Evolutionary conservation across 371 early-diverging fungal genomes (phyloP).

Genomic region (Mucor irregularis): DNA sequence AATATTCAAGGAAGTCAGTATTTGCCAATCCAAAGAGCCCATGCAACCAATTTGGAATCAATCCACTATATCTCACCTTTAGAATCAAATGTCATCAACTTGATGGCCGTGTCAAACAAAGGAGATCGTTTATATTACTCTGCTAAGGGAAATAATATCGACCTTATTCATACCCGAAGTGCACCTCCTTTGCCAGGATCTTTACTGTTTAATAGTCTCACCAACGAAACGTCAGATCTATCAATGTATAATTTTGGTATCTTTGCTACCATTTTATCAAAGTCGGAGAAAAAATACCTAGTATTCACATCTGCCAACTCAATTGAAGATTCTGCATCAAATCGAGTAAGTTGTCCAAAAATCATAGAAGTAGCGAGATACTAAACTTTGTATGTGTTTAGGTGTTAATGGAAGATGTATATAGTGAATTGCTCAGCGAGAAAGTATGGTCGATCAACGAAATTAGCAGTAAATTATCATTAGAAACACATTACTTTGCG

Average conservation of each 20-base stretch:
- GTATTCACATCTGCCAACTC: background rate
- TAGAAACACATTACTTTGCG: background rate
- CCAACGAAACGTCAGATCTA: background rate
- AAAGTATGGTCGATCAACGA: slow-evolving; percentile 15
- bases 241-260: slow-evolving; percentile 7
- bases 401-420: slow-evolving; percentile 7
- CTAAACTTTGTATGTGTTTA: background rate
- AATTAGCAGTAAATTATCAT: background rate
- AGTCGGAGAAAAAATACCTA: slow-evolving; percentile 12
- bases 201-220: slow-evolving; percentile 12
- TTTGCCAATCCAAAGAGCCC: background rate
- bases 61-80: slow-evolving; percentile 7
- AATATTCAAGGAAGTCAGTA: slow-evolving; percentile 8
- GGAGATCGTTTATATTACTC: slow-evolving; percentile 12
- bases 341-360: slow-evolving; percentile 5
- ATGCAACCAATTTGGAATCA: slow-evolving; percentile 1
- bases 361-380: background rate
- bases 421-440: background rate
- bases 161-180: background rate
- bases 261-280: slow-evolving; percentile 9
- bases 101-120: slow-evolving; percentile 19
- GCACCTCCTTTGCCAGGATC: slow-evolving; percentile 17
- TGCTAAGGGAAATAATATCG: background rate
- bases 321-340: background rate
- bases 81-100: slow-evolving; percentile 1